These are phyloP conservation scores for Priceomyces carsonii DNA, from an alignment of 805 yeast species.

Conservation along the genomic window DNA sequence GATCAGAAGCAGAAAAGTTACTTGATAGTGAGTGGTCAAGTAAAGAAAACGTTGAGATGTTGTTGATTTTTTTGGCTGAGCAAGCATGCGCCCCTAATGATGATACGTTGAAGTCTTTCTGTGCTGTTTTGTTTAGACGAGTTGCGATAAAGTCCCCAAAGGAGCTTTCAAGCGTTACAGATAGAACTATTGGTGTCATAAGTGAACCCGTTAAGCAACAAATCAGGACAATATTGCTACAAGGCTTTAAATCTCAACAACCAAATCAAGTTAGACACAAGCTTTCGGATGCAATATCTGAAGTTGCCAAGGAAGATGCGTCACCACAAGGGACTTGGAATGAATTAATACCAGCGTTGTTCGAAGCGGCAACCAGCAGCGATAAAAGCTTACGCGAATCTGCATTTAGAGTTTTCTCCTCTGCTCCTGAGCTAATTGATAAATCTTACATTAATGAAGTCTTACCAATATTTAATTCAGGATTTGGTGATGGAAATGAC, in stretches of 20 bases:
- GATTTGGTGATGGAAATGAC: constrained; percentile 78
- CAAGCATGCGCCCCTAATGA: constrained; percentile 63
- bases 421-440: constrained; percentile 78
- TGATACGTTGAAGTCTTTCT: constrained; percentile 62
- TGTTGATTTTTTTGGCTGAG: constrained; percentile 78
- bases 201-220: constrained; percentile 57
- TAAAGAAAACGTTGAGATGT: constrained; percentile 62
- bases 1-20: constrained; percentile 76
- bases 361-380: constrained; percentile 56
- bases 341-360: constrained; percentile 71
- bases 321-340: constrained; percentile 65
- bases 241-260: constrained; percentile 71
- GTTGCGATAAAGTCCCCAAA: constrained; percentile 80
- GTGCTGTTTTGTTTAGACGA: constrained; percentile 89
- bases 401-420: constrained; percentile 83
- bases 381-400: constrained; percentile 82
- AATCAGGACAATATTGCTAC: constrained; percentile 64
- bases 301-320: constrained; percentile 73
- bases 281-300: constrained; percentile 91
- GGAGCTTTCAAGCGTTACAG: constrained; percentile 61
- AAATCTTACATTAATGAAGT: constrained; percentile 54
- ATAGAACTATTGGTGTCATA: constrained; percentile 75
- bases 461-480: constrained; percentile 72
- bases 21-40: constrained; percentile 78
- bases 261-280: constrained; percentile 85